Evolutionary conservation across 2,329 filamentous ascomycete species (phyloP).

Genomic region (Chaetomiaceae sp.): DNA sequence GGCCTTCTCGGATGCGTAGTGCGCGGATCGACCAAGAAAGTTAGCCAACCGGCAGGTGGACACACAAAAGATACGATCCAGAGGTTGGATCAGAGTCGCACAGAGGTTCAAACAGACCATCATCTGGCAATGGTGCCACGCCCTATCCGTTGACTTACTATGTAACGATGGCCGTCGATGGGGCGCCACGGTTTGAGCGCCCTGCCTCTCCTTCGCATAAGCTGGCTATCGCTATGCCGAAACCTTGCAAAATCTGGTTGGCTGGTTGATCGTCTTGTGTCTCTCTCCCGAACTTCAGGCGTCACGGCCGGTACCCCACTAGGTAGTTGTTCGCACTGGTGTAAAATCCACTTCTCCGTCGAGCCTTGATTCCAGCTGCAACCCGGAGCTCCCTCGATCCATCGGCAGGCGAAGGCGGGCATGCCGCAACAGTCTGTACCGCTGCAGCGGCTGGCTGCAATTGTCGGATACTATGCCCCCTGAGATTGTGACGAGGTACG

Average conservation of each 20-base stretch:
- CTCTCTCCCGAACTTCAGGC: neutral
- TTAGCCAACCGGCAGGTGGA: neutral
- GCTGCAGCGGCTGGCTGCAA: neutral
- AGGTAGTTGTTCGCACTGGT: too few relatives aligned
- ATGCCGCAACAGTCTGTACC: neutral
- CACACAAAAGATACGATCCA: too few relatives aligned
- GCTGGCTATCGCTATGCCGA: neutral
- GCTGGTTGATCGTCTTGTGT: neutral
- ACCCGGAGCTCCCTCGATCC: neutral
- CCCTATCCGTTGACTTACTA: neutral
- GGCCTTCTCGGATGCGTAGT: neutral
- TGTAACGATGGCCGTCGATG: too few relatives aligned
- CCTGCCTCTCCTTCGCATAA: neutral
- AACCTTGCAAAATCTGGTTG: neutral
- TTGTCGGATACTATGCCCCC: too few relatives aligned
- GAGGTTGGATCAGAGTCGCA: too few relatives aligned
- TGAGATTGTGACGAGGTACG: too few relatives aligned
- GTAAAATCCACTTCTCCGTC: too few relatives aligned
- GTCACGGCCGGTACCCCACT: neutral
- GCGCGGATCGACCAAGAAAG: neutral
- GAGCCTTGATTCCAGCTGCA: neutral
- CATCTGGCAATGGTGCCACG: conserved; percentile 5
- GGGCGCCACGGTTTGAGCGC: too few relatives aligned
- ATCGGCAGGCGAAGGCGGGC: neutral
- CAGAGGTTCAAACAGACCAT: neutral